Evolutionary conservation across 208 protist genomes (phyloP).

Genomic region (Crithidia expoeki): DNA sequence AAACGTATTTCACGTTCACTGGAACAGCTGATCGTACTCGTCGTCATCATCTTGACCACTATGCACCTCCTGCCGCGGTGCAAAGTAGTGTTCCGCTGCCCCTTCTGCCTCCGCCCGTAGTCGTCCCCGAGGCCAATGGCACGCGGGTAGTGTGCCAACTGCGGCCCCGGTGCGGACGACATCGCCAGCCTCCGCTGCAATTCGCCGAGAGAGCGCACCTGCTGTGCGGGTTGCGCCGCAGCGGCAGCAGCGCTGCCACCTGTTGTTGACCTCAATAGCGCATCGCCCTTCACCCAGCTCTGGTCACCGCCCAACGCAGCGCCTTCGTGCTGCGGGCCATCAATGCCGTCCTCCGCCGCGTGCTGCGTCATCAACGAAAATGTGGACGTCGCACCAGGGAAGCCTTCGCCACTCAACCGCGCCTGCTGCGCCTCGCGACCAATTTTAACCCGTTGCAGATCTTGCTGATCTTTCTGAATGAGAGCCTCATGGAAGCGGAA

Average conservation of each 20-base stretch:
- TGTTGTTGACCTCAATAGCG: not conserved
- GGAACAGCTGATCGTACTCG: constrained; percentile 42
- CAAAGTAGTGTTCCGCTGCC: constrained; percentile 52
- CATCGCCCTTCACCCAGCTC: not conserved
- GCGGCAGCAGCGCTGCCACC: not conserved
- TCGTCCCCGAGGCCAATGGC: constrained; percentile 29
- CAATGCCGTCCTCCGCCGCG: constrained; percentile 14
- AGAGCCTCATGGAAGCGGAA: constrained; percentile 89
- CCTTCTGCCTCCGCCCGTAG: constrained; percentile 36
- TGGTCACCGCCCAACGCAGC: constrained; percentile 1
- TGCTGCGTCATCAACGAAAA: not conserved
- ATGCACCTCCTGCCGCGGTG: constrained; percentile 33
- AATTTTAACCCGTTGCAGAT: constrained; percentile 51
- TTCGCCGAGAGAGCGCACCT: constrained; percentile 33
- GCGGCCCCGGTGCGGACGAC: not conserved
- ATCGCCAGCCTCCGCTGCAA: constrained; percentile 34
- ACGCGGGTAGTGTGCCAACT: not conserved
- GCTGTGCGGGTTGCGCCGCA: not conserved
- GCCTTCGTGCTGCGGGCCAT: not conserved
- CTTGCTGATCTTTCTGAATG: constrained; percentile 64
- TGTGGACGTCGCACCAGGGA: not conserved
- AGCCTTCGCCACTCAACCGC: constrained; percentile 2
- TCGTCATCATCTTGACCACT: constrained; percentile 33
- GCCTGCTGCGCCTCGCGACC: constrained; percentile 28
- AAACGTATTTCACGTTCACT: constrained; percentile 12